These are phyloP conservation scores for Plectosphaerella sp. DNA, from an alignment of 2,329 filamentous ascomycete genomes.

Conservation along the genomic window DNA sequence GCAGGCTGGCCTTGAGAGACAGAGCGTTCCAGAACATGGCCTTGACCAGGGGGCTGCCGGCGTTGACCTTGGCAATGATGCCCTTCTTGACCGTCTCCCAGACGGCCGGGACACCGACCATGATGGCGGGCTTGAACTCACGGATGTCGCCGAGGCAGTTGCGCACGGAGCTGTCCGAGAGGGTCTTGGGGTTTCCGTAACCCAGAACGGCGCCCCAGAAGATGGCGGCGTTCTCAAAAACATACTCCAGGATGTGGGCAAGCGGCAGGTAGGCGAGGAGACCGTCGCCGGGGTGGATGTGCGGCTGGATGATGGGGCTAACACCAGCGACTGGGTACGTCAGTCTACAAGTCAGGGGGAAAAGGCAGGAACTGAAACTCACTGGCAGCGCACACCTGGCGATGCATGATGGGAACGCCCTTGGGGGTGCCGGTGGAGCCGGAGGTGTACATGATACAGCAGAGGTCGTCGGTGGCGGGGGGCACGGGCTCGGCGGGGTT, in stretches of 20 bases:
- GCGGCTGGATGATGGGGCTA: slow-evolving; percentile 69
- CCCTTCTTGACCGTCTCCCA: slow-evolving; percentile 94
- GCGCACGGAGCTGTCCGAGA: slow-evolving; percentile 75
- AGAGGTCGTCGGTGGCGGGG: slow-evolving; percentile 68
- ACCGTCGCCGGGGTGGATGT: slow-evolving; percentile 72
- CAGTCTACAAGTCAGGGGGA: slow-evolving; percentile 1
- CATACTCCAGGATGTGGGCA: slow-evolving; percentile 85
- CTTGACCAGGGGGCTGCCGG: slow-evolving; percentile 61
- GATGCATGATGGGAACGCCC: slow-evolving; percentile 73
- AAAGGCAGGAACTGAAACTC: slow-evolving; percentile 25
- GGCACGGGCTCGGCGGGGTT: slow-evolving; percentile 66
- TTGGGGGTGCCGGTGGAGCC: slow-evolving; percentile 80
- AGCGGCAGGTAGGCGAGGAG: slow-evolving; percentile 81
- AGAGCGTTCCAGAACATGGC: slow-evolving; percentile 68
- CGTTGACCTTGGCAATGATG: slow-evolving; percentile 71
- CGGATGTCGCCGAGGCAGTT: slow-evolving; percentile 87
- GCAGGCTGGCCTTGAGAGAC: slow-evolving; percentile 45
- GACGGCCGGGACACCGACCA: slow-evolving; percentile 83
- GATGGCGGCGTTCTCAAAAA: slow-evolving; percentile 80
- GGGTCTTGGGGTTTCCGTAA: slow-evolving; percentile 80
- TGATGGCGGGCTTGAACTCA: slow-evolving; percentile 76
- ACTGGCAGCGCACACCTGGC: slow-evolving; percentile 70
- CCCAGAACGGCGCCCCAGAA: slow-evolving; percentile 88
- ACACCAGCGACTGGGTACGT: slow-evolving; percentile 64
- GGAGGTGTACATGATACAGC: slow-evolving; percentile 71